These are phyloP conservation scores for Coniophora puteana DNA, from an alignment of 1,284 basidiomycete species.

Conservation along the genomic window DNA sequence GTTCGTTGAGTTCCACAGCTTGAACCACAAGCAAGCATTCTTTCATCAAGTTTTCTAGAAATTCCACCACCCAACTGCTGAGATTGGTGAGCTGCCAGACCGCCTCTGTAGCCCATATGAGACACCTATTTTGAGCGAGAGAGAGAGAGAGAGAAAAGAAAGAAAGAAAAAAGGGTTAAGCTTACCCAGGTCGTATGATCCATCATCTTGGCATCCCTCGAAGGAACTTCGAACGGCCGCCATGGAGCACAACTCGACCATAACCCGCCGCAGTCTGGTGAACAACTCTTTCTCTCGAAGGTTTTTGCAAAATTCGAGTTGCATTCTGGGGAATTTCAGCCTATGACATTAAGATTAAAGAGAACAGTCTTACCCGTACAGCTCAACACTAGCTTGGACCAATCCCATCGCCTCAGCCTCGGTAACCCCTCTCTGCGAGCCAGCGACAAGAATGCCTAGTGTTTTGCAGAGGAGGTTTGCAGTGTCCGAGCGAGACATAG, in stretches of 20 bases:
- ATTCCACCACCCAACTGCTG: conserved; percentile 53
- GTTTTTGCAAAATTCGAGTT: too few species aligned
- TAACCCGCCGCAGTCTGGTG: conserved; percentile 46
- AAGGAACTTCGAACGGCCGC: conserved; percentile 58
- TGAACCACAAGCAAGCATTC: too few species aligned
- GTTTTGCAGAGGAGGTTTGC: conserved; percentile 41
- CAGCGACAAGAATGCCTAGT: conserved; percentile 36
- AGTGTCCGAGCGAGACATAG: conserved; percentile 34
- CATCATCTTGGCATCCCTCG: conserved; percentile 58
- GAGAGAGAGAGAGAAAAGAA: neutral
- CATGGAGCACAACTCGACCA: conserved; percentile 62
- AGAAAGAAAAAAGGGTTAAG: conserved; percentile 2
- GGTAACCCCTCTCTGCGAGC: too few species aligned
- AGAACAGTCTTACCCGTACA: conserved; percentile 45
- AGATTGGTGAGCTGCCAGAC: conserved; percentile 67
- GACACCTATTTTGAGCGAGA: conserved; percentile 5
- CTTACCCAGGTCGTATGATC: conserved; percentile 59
- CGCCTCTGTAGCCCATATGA: conserved; percentile 40
- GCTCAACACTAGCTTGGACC: conserved; percentile 47
- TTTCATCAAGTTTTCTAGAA: conserved; percentile 61
- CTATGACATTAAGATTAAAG: too few species aligned
- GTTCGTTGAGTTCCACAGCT: conserved; percentile 37
- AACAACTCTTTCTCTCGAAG: conserved; percentile 39
- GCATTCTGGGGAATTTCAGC: too few species aligned
- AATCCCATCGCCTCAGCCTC: conserved; percentile 50